Base-by-base conservation (phyloP, 129 eudicot species). In the Chrysanthemum seticuspe region DNA sequence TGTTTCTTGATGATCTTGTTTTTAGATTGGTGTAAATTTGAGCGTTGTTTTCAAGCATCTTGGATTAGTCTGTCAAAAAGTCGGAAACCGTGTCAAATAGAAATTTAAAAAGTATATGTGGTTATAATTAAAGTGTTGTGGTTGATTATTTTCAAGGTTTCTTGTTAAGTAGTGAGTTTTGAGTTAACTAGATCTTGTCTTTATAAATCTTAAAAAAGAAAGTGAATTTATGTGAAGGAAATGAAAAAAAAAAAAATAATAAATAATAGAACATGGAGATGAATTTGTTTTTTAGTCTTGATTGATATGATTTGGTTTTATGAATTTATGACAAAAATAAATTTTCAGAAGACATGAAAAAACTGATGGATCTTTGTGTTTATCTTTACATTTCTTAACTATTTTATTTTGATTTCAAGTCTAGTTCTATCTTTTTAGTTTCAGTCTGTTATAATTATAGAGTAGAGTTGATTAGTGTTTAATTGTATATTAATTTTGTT, bases 141-240 rank as follows among this genome's bases (percentile, higher is more conserved):
- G 52, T 74, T 65, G 21, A 23, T 34, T 12, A 59, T 45, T 54
- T 71, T 2, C 25, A 71, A 52, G 27, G 54, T 52, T 58, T 13
- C 12, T 59, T 18, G 31, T 29, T 7, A 51, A 45, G 56, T 77
- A 60, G 70, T 53, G 63, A 69, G 70, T 27, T 69, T 27, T 8
- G 59, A 52, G 13, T 61, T 53, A n/a, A 71, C 51, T 53, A 78
- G 81, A 78, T 78, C 81, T 63, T 62, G 76, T 40, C 13, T 70
- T 70, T 14, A 60, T 68, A 69, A 19, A 34, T 74, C 72, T 65
- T 21, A 12, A 57, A 56, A 71, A 18, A 23, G 18, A 23, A 72
- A 25, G 57, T 45, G 6, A 29, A 63, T 12, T 21, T 2, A 4
- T 59, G 14, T 68, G 23, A 10, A 13, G 25, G 56, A 78, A 13